A percentile compares a stretch with the other conserved stretches of the same genome.
Conservation (phyloP, 139 green algal genomes). For the Chlorella vulgaris region DNA sequence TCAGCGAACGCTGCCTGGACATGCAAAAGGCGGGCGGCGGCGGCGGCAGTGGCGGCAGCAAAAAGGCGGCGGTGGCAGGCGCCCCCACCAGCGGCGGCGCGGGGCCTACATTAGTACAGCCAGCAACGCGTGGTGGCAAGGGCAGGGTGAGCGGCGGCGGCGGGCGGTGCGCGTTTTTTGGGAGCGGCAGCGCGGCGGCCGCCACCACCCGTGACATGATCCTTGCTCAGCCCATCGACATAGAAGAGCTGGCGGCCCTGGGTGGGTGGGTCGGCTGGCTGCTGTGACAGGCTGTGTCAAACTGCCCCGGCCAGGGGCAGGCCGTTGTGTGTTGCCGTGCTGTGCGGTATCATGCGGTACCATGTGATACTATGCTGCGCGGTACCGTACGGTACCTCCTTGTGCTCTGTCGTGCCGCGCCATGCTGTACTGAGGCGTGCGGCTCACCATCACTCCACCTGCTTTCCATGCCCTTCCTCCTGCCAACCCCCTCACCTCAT, state of each 20-base stretch:
- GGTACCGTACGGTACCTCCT: no score
- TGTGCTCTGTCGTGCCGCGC: no score
- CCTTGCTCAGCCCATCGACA: constrained; percentile 80
- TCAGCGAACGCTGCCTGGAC: constrained; percentile 94
- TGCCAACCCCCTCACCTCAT: neutral
- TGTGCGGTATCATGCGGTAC: no score
- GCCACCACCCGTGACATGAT: constrained; percentile 47
- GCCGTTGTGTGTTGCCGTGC: no score
- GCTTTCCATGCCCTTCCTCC: neutral
- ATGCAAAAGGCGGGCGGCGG: constrained; percentile 58
- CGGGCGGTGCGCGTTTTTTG: constrained; percentile 48
- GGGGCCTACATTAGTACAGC: neutral
- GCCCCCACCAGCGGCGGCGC: neutral
- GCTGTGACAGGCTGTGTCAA: no score
- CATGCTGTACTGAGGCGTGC: no score
- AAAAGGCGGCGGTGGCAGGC: neutral
- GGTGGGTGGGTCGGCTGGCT: neutral
- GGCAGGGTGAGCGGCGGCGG: neutral
- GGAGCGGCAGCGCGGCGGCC: constrained; percentile 17
- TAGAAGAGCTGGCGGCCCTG: constrained; percentile 88
- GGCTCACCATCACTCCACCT: neutral
- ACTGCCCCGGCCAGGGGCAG: no score
- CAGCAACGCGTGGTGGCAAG: neutral
- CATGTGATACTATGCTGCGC: no score
- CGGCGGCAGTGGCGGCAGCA: neutral